Evolutionary conservation across 345 rosid genomes (phyloP).

Genomic region (Citrus inodora): DNA sequence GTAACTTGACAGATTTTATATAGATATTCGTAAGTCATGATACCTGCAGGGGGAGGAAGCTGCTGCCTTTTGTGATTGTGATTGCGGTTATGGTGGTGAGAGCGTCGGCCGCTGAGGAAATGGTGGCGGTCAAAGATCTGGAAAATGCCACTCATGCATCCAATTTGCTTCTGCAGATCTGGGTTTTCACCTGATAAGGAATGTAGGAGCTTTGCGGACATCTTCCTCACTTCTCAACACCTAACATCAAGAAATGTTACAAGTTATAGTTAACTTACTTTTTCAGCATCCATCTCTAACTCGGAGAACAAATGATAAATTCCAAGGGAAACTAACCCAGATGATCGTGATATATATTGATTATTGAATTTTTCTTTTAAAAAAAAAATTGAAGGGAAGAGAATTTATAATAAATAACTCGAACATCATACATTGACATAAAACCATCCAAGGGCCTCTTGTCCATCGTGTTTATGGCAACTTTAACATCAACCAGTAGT

Average conservation of each 20-base stretch:
- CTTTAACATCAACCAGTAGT: neutral
- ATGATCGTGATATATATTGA: neutral
- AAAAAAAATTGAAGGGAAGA: neutral
- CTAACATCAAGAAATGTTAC: neutral
- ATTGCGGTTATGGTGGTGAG: constrained; percentile 33
- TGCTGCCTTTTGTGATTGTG: constrained; percentile 1
- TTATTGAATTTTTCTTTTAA: neutral
- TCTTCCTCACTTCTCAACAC: constrained; percentile 17
- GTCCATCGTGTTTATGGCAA: neutral
- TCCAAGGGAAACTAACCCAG: neutral
- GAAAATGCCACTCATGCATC: constrained; percentile 87
- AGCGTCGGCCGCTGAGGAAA: constrained; percentile 50
- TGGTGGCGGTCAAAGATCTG: constrained; percentile 73
- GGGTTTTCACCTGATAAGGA: constrained; percentile 69
- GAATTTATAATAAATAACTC: neutral
- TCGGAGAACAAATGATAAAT: neutral
- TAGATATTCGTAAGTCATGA: too few relatives aligned
- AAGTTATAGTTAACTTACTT: neutral
- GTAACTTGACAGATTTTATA: neutral
- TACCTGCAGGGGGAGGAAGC: constrained; percentile 58
- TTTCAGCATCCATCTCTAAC: neutral
- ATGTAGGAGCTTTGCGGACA: constrained; percentile 66
- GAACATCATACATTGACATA: neutral
- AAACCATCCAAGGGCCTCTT: neutral
- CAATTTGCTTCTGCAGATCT: constrained; percentile 70